Percentiles rank a stretch among this genome's conserved stretches.
Conservation (phyloP, 768 basidiomycete genomes). For the Serendipita sp. region DNA sequence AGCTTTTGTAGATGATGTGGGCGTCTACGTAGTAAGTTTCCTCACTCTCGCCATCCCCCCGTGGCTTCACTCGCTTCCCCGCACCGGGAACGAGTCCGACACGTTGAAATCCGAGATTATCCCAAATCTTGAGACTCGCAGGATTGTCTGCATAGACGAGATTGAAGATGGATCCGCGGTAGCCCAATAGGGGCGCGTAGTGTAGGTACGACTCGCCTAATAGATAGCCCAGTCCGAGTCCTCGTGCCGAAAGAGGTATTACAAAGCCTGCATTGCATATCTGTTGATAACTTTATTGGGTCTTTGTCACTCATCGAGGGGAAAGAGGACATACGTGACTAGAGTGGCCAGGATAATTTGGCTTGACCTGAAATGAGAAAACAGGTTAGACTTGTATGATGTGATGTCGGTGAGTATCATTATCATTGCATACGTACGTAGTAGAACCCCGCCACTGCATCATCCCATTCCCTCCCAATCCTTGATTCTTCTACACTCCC, state of each 20-base stretch:
- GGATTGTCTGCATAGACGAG: conserved; percentile 76
- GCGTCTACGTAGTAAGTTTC: conserved; percentile 66
- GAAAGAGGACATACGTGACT: conserved; percentile 52
- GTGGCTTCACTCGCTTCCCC: conserved; percentile 42
- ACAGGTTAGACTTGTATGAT: conserved; percentile 5
- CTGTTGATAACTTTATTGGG: conserved; percentile 21
- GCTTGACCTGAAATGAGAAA: conserved; percentile 39
- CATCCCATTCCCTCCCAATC: conserved; percentile 42
- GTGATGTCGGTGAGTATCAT: background rate
- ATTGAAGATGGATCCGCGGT: conserved; percentile 74
- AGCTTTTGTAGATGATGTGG: conserved; percentile 68
- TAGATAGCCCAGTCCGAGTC: conserved; percentile 47
- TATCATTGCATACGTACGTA: conserved; percentile 26
- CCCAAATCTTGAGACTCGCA: conserved; percentile 75
- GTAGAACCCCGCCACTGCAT: conserved; percentile 61
- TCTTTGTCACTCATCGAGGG: background rate
- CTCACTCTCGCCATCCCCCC: conserved; percentile 53
- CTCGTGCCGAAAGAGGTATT: conserved; percentile 46
- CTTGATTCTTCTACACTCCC: conserved; percentile 28
- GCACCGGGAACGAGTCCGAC: conserved; percentile 63
- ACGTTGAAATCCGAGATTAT: conserved; percentile 60
- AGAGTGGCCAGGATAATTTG: conserved; percentile 80
- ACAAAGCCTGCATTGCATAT: conserved; percentile 87
- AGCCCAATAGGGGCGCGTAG: conserved; percentile 66
- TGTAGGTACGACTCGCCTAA: conserved; percentile 66